A percentile compares a stretch with the other conserved stretches of the same genome.
These are phyloP conservation scores for Turritis glabra DNA, from an alignment of 345 rosid species.

Conservation along the genomic window DNA sequence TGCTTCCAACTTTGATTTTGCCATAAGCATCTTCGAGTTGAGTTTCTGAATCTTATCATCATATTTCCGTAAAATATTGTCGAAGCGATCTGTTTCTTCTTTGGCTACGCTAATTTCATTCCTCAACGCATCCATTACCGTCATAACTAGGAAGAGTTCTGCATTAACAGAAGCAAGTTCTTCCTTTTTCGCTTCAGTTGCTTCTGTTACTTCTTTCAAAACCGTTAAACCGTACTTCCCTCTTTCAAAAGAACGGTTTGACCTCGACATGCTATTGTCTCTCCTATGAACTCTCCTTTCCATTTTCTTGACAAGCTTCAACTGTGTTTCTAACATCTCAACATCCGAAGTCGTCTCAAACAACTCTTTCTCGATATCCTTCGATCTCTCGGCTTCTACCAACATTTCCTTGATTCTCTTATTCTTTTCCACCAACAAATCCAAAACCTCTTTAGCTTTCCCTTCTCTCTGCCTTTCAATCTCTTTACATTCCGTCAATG, in stretches of 20 bases:
- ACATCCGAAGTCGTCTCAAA: slow-evolving; percentile 56
- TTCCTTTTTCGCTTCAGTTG: slow-evolving; percentile 52
- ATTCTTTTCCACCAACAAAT: slow-evolving; percentile 34
- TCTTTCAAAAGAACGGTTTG: slow-evolving; percentile 24
- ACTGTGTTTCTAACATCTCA: slow-evolving; percentile 51
- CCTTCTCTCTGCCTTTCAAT: slow-evolving; percentile 51
- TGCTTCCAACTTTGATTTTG: slow-evolving; percentile 60
- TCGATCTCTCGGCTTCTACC: slow-evolving; percentile 49
- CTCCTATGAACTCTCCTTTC: slow-evolving; percentile 39
- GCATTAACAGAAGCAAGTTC: slow-evolving; percentile 55
- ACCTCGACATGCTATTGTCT: slow-evolving; percentile 33
- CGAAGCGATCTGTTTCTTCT: slow-evolving; percentile 48
- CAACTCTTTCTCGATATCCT: slow-evolving; percentile 57
- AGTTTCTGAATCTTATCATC: slow-evolving; percentile 54
- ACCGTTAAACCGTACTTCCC: slow-evolving; percentile 28
- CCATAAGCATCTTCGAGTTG: slow-evolving; percentile 65
- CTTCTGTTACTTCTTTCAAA: slow-evolving; percentile 45
- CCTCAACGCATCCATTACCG: slow-evolving; percentile 66
- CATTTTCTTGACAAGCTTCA: slow-evolving; percentile 46
- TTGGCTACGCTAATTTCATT: slow-evolving; percentile 49
- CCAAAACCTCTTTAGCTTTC: slow-evolving; percentile 44
- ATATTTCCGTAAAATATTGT: slow-evolving; percentile 44
- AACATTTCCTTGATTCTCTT: slow-evolving; percentile 42
- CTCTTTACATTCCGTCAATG: slow-evolving; percentile 49
- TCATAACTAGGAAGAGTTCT: slow-evolving; percentile 64